Evolutionary conservation across 2,329 filamentous ascomycete species (phyloP), one percentile per base, ranked within the genome.

Genomic region (Leptographium wingfieldii): DNA sequence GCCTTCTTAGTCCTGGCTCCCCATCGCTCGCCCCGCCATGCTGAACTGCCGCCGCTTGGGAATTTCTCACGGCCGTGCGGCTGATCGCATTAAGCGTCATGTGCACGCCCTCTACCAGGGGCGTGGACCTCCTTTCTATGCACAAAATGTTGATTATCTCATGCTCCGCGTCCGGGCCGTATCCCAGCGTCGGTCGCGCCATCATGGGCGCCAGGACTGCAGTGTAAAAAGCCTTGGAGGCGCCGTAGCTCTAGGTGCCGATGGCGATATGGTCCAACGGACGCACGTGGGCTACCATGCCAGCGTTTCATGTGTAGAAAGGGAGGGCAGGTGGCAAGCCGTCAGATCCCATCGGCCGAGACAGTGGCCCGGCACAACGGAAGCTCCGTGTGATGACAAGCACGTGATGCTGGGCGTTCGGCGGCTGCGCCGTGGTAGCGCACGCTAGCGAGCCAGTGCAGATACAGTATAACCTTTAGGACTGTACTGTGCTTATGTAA

Each of bases 351-450:
- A 31, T 31, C 31, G 4, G 31, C 31, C 31, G 31, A 31, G 31
- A 31, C 31, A 31, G 31, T 31, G 22, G 22, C 22, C 22, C 22
- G 22, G 22, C 22, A 22, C 22, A 22, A 22, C 22, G 22, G 22
- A 22, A 22, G 22, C 22, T 22, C 7, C 31, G 31, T 31, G 31
- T 31, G 31, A 7, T 31, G 31, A 7, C 33, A 5, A 2, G 33
- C 33, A 35, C 33, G 33, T 35, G 33, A 11, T 35, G 33, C 33
- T 35, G 22, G 29, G 33, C 33, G n/a, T n/a, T n/a, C n/a, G 38
- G 57, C 54, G 22, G 22, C 57, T 53, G 60, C 60, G 60, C 54
- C 59, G 57, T 59, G 79, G 80, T 84, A 85, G 82, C 85, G 81
- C 82, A 81, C 84, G 33, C 33, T 35, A 35, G 9, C 33, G 9